Conservation (phyloP, 148 eudicot species). For the Tetragonia tetragonoides region DNA sequence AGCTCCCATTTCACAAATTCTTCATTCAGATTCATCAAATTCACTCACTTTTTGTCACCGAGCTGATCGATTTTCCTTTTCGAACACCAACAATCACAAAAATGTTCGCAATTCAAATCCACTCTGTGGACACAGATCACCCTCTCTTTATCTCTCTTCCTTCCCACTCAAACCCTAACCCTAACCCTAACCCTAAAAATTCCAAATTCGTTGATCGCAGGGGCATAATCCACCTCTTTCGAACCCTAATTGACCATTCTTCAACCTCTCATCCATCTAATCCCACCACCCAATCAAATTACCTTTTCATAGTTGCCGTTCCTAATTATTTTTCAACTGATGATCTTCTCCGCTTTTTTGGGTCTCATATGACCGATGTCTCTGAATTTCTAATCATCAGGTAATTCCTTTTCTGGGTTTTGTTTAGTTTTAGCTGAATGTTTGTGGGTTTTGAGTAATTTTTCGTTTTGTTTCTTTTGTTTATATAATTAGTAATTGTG, state of each 20-base stretch:
- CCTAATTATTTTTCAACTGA: slow-evolving; percentile 76
- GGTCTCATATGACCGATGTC: slow-evolving; percentile 39
- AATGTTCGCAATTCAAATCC: slow-evolving; percentile 70
- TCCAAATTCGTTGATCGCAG: slow-evolving; percentile 47
- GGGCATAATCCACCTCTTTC: slow-evolving; percentile 72
- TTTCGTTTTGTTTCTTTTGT: not conserved
- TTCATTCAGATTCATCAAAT: not conserved
- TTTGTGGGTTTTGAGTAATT: not conserved
- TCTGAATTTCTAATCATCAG: slow-evolving; percentile 58
- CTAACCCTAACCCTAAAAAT: slow-evolving; percentile 16
- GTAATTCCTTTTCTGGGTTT: slow-evolving; percentile 29
- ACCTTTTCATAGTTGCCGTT: slow-evolving; percentile 69
- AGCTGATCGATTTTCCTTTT: not conserved
- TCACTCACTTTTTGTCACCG: not conserved
- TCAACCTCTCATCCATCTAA: slow-evolving; percentile 35
- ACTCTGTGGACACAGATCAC: slow-evolving; percentile 60
- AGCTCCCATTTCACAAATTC: not conserved
- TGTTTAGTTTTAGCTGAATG: not conserved
- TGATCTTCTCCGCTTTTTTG: slow-evolving; percentile 68
- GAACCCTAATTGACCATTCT: slow-evolving; percentile 38
- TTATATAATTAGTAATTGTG: slow-evolving; percentile 5
- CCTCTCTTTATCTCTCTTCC: slow-evolving; percentile 37
- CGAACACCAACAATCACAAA: not conserved
- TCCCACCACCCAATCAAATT: slow-evolving; percentile 39
- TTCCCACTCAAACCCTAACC: slow-evolving; percentile 29